Evolutionary conservation across 2,329 filamentous ascomycete genomes (phyloP).

Genomic region (Trichoderma arundinaceum): DNA sequence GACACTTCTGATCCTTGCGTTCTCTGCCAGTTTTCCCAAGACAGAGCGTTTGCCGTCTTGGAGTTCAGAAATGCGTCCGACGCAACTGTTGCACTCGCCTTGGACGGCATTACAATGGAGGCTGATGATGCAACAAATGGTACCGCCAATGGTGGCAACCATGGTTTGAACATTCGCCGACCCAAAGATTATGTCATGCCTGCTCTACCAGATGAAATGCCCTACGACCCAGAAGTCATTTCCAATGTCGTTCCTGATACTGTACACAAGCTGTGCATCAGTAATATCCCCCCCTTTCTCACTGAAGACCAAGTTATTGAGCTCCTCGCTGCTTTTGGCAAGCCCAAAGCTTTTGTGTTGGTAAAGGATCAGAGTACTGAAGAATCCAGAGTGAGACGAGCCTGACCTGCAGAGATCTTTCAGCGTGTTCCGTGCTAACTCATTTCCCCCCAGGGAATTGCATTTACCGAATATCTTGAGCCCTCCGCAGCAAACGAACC

Average conservation of each 20-base stretch:
- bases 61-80: constrained; percentile 90
- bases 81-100: constrained; percentile 85
- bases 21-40: constrained; percentile 79
- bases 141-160: constrained; percentile 56
- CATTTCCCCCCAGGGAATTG: constrained; percentile 68
- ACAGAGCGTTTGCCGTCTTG: constrained; percentile 80
- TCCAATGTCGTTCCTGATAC: constrained; percentile 86
- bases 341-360: constrained; percentile 87
- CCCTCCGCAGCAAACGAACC: constrained; percentile 72
- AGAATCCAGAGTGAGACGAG: constrained; percentile 75
- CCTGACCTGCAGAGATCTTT: not conserved
- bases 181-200: constrained; percentile 98
- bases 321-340: constrained; percentile 87
- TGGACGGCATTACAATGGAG: constrained; percentile 90
- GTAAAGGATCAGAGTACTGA: constrained; percentile 86
- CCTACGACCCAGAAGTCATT: constrained; percentile 76
- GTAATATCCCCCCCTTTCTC: constrained; percentile 86
- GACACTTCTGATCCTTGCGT: constrained; percentile 83
- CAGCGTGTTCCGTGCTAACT: constrained; percentile 39
- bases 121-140: constrained; percentile 66
- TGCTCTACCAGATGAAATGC: constrained; percentile 72
- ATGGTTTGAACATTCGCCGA: constrained; percentile 76
- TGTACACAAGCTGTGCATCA: constrained; percentile 91
- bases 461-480: constrained; percentile 94
- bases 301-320: constrained; percentile 91